Evolutionary conservation across 306 rosid species (phyloP).

Genomic region (Quercus ilex): DNA sequence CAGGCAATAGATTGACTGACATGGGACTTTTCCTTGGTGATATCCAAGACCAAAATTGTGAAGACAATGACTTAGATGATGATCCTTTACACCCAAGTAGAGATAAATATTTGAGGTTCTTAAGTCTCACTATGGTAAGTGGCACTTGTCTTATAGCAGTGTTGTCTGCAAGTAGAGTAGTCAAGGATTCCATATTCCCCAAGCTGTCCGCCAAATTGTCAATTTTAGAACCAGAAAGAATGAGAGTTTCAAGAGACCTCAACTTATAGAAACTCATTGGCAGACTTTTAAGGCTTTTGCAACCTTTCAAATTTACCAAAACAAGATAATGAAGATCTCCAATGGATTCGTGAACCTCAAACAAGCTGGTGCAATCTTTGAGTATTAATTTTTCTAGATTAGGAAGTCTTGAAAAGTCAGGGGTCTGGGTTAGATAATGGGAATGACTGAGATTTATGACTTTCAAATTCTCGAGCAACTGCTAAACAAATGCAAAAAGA

Average conservation of each 20-base stretch:
- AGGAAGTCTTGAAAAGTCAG: slow-evolving; percentile 29
- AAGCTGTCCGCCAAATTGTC: slow-evolving; percentile 27
- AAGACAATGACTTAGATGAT: slow-evolving; percentile 24
- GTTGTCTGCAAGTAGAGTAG: slow-evolving; percentile 34
- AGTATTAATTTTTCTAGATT: slow-evolving; percentile 31
- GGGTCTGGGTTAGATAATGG: slow-evolving; percentile 11
- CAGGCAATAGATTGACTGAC: background rate
- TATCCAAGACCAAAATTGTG: slow-evolving; percentile 29
- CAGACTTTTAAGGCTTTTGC: background rate
- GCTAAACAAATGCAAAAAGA: background rate
- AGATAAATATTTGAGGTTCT: slow-evolving; percentile 28
- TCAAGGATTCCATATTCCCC: slow-evolving; percentile 41
- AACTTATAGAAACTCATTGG: slow-evolving; percentile 18
- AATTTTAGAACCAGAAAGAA: slow-evolving; percentile 37
- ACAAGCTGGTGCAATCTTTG: slow-evolving; percentile 14
- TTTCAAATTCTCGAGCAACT: slow-evolving; percentile 18
- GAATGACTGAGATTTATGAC: slow-evolving; percentile 37
- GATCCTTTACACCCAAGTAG: slow-evolving; percentile 37
- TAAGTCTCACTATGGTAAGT: slow-evolving; percentile 7
- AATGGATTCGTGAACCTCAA: slow-evolving; percentile 25
- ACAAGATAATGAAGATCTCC: slow-evolving; percentile 2
- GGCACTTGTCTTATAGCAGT: slow-evolving; percentile 35
- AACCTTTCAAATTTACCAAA: background rate
- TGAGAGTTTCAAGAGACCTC: slow-evolving; percentile 31
- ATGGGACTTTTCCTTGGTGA: slow-evolving; percentile 20